Evolutionary conservation across 768 basidiomycete species (phyloP).

Genomic region (Hericium alpestre): DNA sequence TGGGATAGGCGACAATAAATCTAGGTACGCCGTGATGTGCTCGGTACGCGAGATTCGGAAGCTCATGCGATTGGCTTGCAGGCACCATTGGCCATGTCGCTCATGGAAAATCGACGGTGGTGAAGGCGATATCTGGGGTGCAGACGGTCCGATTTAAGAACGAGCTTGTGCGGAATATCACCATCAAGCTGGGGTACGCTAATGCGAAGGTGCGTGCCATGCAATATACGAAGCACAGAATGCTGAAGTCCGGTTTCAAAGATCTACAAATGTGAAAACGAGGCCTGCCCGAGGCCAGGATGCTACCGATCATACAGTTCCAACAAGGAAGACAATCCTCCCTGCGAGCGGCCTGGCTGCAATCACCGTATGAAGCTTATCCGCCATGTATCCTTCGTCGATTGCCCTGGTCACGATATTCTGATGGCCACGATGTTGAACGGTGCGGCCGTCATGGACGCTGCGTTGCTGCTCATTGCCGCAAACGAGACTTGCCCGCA

Average conservation of each 20-base stretch:
- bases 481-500: constrained; percentile 99
- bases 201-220: constrained; percentile 81
- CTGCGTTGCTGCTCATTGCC: constrained; percentile 87
- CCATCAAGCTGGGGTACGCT: constrained; percentile 98
- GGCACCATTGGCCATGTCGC: constrained; percentile 99
- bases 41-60: neutral
- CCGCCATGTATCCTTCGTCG: constrained; percentile 97
- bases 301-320: constrained; percentile 91
- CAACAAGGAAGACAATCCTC: constrained; percentile 87
- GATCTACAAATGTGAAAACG: constrained; percentile 98
- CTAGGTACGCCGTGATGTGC: constrained; percentile 41
- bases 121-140: constrained; percentile 97
- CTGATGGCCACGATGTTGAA: constrained; percentile 99
- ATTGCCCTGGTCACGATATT: constrained; percentile 97
- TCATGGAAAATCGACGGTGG: constrained; percentile 92
- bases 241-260: constrained; percentile 21
- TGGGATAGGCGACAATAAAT: constrained; percentile 80
- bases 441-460: constrained; percentile 99
- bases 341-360: constrained; percentile 90
- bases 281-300: constrained; percentile 84
- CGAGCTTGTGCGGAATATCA: constrained; percentile 97
- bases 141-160: constrained; percentile 99
- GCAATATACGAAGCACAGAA: neutral
- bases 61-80: constrained; percentile 19
- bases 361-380: constrained; percentile 82